These are phyloP conservation scores for Urtica urens DNA, from an alignment of 306 rosid species.

Conservation along the genomic window DNA sequence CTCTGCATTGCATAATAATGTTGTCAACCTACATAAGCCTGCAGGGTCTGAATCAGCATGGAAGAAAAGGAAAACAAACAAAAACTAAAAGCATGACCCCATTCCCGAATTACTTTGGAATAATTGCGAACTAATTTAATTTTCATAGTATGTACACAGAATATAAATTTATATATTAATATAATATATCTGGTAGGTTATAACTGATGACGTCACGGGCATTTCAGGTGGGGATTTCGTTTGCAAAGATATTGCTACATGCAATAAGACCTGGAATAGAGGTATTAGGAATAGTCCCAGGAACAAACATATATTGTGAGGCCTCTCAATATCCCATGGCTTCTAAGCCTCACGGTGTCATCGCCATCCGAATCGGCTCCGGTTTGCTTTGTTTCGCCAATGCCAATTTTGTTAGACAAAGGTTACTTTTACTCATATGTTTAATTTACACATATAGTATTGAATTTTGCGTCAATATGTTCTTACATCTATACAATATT, in stretches of 20 bases:
- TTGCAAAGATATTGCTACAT: constrained; percentile 59
- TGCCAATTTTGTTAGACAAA: constrained; percentile 66
- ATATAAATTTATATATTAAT: too few species aligned
- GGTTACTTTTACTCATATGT: constrained; percentile 17
- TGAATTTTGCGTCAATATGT: neutral
- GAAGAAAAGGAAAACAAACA: too few species aligned
- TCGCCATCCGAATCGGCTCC: constrained; percentile 54
- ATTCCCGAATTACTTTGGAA: too few species aligned
- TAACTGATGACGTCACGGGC: too few species aligned
- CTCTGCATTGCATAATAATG: too few species aligned
- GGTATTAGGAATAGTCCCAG: constrained; percentile 57
- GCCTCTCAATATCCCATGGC: constrained; percentile 76
- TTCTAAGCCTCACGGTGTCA: constrained; percentile 42
- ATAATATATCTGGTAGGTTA: too few species aligned
- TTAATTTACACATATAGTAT: neutral
- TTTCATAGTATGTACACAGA: too few species aligned
- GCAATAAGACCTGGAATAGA: constrained; percentile 68
- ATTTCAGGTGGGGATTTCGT: constrained; percentile 66
- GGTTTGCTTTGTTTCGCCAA: constrained; percentile 80
- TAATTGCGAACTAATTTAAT: too few species aligned
- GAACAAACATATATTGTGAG: constrained; percentile 56
- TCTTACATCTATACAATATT: neutral
- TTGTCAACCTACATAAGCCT: too few species aligned
- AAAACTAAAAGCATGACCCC: too few species aligned
- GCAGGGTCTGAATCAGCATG: too few species aligned